Evolutionary conservation across 108 stramenopile genomes (phyloP).

Genomic region (Cyclotella kingstonii): DNA sequence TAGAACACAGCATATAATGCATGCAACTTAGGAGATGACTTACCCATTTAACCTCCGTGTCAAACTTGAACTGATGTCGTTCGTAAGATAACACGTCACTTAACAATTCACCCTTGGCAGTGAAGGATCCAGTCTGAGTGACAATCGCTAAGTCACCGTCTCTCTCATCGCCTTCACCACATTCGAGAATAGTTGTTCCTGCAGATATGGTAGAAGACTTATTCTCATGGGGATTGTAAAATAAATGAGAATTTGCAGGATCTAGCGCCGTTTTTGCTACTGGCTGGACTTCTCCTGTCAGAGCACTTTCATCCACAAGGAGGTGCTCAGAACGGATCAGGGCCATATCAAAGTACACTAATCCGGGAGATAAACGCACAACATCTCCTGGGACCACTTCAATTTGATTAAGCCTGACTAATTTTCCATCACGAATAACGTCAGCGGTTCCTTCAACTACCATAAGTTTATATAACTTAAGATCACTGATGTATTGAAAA

Average conservation of each 20-base stretch:
- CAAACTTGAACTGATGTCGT: slow-evolving; percentile 70
- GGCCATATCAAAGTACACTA: slow-evolving; percentile 59
- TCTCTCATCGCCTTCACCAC: slow-evolving; percentile 19
- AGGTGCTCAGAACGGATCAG: slow-evolving; percentile 33
- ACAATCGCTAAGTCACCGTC: slow-evolving; percentile 52
- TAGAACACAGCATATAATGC: background rate
- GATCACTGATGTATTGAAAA: slow-evolving; percentile 52
- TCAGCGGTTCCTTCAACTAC: slow-evolving; percentile 43
- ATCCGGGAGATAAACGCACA: slow-evolving; percentile 34
- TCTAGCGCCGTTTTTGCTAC: slow-evolving; percentile 54
- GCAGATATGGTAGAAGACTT: slow-evolving; percentile 62
- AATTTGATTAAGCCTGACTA: slow-evolving; percentile 28
- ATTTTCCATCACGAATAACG: slow-evolving; percentile 51
- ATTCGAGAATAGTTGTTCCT: slow-evolving; percentile 60
- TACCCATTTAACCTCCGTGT: slow-evolving; percentile 55
- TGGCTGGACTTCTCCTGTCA: slow-evolving; percentile 65
- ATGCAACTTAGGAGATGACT: background rate
- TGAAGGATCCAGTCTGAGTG: slow-evolving; percentile 56
- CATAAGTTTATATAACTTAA: slow-evolving; percentile 46
- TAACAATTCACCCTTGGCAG: slow-evolving; percentile 61
- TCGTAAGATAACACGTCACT: slow-evolving; percentile 60
- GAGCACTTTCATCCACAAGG: slow-evolving; percentile 61
- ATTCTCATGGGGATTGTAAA: slow-evolving; percentile 34
- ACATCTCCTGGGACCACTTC: slow-evolving; percentile 52
- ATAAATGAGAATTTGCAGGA: slow-evolving; percentile 16